Evolutionary conservation across 2,329 filamentous ascomycete species (phyloP), one percentile per base, ranked within the genome.

Genomic region (Colletotrichum euphorbiae): DNA sequence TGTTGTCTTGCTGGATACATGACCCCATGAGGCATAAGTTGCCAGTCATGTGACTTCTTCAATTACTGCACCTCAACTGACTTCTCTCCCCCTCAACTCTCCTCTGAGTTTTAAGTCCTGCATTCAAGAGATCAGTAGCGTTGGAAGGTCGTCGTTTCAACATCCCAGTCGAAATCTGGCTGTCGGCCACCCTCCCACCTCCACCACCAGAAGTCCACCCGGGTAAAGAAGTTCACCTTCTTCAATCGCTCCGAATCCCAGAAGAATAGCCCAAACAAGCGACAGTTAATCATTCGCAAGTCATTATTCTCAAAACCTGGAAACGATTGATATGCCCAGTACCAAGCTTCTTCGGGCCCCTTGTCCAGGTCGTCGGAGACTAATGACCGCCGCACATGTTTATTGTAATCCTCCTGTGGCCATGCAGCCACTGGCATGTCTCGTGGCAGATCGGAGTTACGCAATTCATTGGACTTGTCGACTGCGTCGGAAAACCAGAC

Each of bases 341-440:
- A 66, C 66, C 66, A 69, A 19, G 66, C 66, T 38, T 69, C 48
- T 38, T 69, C 66, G 1, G 66, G 66, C 17, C 66, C 66, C 24
- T 17, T 69, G 48, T 69, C 48, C 21, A 9, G 12, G 50, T 69
- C 66, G 3, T 59, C 48, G 24, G 40, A 38, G 7, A 60, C 48
- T 15, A 56, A 11, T 6, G 66, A 66, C 28, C 24, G 43, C 2
- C 62, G 61, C 4, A 69, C 55, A 42, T 60, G 15, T 19, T 50
- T 17, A 8, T 50, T 50, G 33, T 65, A 69, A 24, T 69, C 61
- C 9, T 38, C 48, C 5, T 42, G 31, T 4, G 66, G 50, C 13
- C 31, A 66, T 8, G 42, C 17, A 1, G 21, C 28, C 12, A 69
- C 38, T 3, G 42, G 17, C 12, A 55, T 64, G 15, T 59, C 36